A percentile compares a stretch with the other conserved stretches of the same genome.
phyloP scores from a whole-genome alignment of 495 filamentous ascomycete genomes.

The Aspergillus wentii region DNA sequence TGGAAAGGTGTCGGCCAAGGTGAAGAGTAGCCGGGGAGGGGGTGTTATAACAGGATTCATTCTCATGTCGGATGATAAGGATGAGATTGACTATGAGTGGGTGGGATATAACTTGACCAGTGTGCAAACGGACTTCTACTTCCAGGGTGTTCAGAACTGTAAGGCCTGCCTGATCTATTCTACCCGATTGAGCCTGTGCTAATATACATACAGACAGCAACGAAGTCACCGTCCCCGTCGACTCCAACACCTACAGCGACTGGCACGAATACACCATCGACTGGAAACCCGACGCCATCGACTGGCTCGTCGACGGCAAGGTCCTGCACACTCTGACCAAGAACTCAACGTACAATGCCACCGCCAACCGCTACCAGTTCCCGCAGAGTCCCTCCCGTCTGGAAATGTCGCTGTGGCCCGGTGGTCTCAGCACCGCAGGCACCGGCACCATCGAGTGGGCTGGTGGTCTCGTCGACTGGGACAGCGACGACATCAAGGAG shows the following conservation, averaged over 20 bases:
- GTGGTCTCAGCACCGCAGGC: slow-evolving; percentile 43
- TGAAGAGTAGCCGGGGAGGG: slow-evolving; percentile 59
- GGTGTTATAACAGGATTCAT: slow-evolving; percentile 78
- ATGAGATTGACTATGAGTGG: slow-evolving; percentile 81
- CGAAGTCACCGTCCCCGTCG: slow-evolving; percentile 60
- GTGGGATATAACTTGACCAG: slow-evolving; percentile 41
- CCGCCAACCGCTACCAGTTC: slow-evolving; percentile 53
- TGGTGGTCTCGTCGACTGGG: slow-evolving; percentile 67
- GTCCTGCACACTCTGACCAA: slow-evolving; percentile 65
- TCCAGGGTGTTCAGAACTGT: no score
- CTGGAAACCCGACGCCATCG: slow-evolving; percentile 68
- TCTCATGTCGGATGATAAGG: slow-evolving; percentile 73
- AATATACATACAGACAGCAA: slow-evolving; percentile 53
- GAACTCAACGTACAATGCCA: slow-evolving; percentile 25
- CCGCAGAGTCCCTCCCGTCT: slow-evolving; percentile 65
- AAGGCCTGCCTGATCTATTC: no score
- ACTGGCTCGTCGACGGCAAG: slow-evolving; percentile 72
- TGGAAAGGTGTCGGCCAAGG: slow-evolving; percentile 60
- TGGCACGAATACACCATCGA: slow-evolving; percentile 77
- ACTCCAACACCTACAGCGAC: slow-evolving; percentile 49
- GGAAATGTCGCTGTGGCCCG: slow-evolving; percentile 20
- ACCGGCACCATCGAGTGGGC: slow-evolving; percentile 58
- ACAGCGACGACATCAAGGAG: no score
- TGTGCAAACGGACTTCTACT: slow-evolving; percentile 84
- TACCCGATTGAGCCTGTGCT: not conserved